Evolutionary conservation across 1,284 basidiomycete genomes (phyloP).

Genomic region (Dichomitus squalens): DNA sequence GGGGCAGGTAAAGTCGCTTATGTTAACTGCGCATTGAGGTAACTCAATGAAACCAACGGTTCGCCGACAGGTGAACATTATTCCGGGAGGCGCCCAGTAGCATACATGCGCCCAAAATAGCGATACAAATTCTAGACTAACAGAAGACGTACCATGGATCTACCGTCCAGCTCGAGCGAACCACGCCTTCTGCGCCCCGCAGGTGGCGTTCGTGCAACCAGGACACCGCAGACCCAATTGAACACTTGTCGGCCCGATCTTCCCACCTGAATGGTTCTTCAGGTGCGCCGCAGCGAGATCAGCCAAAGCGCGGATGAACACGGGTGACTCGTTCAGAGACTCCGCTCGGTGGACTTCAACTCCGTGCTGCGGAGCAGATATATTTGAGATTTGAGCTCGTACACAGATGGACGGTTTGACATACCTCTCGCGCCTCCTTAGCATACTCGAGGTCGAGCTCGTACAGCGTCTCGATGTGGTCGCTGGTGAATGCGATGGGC

Average conservation of each 20-base stretch:
- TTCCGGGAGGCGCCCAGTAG: not conserved
- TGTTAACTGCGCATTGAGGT: too few species aligned
- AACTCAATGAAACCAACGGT: too few species aligned
- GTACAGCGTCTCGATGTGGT: constrained; percentile 98
- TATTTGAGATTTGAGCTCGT: not conserved
- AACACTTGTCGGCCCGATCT: constrained; percentile 63
- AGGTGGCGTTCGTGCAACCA: constrained; percentile 89
- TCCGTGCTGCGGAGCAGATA: constrained; percentile 50
- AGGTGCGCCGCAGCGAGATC: constrained; percentile 91
- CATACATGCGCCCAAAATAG: constrained; percentile 5
- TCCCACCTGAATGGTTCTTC: constrained; percentile 56
- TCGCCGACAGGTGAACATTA: not conserved
- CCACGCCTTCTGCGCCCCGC: constrained; percentile 88
- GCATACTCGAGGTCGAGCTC: constrained; percentile 96
- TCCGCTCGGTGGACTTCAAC: constrained; percentile 91
- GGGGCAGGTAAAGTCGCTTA: too few species aligned
- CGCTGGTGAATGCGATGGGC: constrained; percentile 97
- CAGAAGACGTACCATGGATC: not conserved
- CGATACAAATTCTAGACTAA: not conserved
- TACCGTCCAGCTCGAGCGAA: constrained; percentile 63
- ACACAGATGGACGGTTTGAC: constrained; percentile 24
- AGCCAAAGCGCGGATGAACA: constrained; percentile 95
- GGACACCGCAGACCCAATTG: constrained; percentile 93
- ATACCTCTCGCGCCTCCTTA: constrained; percentile 88
- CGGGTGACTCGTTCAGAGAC: constrained; percentile 97